These are phyloP conservation scores for Cladosporium sp. DNA, from an alignment of 2,329 filamentous ascomycete species.

Conservation along the genomic window DNA sequence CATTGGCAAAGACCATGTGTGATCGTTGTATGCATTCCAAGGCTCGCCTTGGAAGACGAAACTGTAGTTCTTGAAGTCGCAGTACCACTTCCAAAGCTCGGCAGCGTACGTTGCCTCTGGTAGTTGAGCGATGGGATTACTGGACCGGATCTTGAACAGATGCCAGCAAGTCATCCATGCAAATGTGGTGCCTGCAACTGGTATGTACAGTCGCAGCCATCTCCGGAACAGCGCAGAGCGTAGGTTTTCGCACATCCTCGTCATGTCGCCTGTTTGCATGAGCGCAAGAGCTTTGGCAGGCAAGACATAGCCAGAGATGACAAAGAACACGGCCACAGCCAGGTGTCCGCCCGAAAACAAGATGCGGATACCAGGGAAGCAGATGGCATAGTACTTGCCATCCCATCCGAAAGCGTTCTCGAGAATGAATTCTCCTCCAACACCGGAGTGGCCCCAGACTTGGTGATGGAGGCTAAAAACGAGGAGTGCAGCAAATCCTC, in stretches of 20 bases:
- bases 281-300: slow-evolving; percentile 43
- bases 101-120: slow-evolving; percentile 40
- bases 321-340: slow-evolving; percentile 52
- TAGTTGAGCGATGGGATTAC: slow-evolving; percentile 27
- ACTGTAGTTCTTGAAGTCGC: slow-evolving; percentile 65
- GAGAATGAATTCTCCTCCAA: slow-evolving; percentile 37
- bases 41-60: slow-evolving; percentile 59
- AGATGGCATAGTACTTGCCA: slow-evolving; percentile 45
- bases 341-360: slow-evolving; percentile 61
- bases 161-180: slow-evolving; percentile 53
- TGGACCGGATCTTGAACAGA: slow-evolving; percentile 44
- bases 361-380: slow-evolving; percentile 55
- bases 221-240: slow-evolving; percentile 48
- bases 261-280: slow-evolving; percentile 40
- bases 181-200: slow-evolving; percentile 54
- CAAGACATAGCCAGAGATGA: slow-evolving; percentile 51
- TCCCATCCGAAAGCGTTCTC: slow-evolving; percentile 53
- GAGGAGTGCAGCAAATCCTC: slow-evolving; percentile 63
- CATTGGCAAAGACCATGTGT: slow-evolving; percentile 61
- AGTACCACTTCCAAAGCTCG: slow-evolving; percentile 51
- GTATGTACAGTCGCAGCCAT: slow-evolving; percentile 48
- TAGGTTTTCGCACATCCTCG: slow-evolving; percentile 40
- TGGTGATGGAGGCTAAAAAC: slow-evolving; percentile 62
- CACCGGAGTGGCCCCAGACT: slow-evolving; percentile 50
- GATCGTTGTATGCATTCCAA: slow-evolving; percentile 56